Evolutionary conservation across 306 rosid species (phyloP).

Genomic region (Pterocarpus macrocarpus): DNA sequence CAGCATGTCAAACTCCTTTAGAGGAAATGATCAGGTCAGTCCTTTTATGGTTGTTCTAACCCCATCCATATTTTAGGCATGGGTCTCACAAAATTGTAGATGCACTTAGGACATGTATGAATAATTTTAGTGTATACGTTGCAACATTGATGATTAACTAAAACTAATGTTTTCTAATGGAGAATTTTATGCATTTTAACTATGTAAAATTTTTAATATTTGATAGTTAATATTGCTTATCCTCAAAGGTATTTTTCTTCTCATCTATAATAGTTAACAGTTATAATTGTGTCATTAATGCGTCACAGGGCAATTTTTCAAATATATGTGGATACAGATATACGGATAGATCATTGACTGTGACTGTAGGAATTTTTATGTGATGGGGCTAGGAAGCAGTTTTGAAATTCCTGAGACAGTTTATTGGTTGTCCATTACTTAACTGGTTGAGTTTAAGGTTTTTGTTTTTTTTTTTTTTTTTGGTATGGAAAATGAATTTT

Average conservation of each 20-base stretch:
- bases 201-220: neutral
- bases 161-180: neutral
- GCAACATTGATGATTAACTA: neutral
- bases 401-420: constrained; percentile 12
- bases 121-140: neutral
- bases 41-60: constrained; percentile 38
- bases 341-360: too few relatives aligned
- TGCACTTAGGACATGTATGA: neutral
- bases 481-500: too few relatives aligned
- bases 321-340: too few relatives aligned
- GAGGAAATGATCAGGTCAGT: constrained; percentile 98
- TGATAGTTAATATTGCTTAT: too few relatives aligned
- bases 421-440: constrained; percentile 6
- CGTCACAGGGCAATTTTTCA: too few relatives aligned
- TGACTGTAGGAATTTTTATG: neutral
- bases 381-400: neutral
- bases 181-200: neutral
- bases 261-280: neutral
- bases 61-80: neutral
- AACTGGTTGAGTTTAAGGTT: constrained; percentile 5
- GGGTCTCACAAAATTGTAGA: neutral
- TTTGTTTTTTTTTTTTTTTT: too few relatives aligned
- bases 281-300: too few relatives aligned
- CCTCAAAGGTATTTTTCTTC: neutral
- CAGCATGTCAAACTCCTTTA: constrained; percentile 89